Evolutionary conservation across 202 grass and related monocot species (phyloP).

Genomic region (Zoysia matrella): DNA sequence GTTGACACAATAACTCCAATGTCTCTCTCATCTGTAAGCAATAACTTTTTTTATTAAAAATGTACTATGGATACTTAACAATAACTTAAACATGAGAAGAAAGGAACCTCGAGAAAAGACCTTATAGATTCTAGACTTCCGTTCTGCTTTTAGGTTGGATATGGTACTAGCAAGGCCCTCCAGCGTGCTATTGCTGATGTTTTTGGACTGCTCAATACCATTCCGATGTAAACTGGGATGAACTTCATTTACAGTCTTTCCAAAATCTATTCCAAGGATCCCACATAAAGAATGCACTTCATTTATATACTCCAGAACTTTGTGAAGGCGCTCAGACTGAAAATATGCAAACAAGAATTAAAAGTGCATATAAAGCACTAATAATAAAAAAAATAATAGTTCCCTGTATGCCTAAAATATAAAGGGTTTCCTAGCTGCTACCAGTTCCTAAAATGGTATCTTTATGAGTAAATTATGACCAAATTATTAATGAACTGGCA

Average conservation of each 20-base stretch:
- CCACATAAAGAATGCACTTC: too few species aligned
- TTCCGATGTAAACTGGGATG: too few species aligned
- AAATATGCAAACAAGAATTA: conserved; percentile 44
- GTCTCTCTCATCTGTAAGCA: conserved; percentile 75
- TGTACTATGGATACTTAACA: conserved; percentile 6
- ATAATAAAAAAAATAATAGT: not conserved
- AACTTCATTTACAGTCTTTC: too few species aligned
- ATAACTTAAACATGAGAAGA: conserved; percentile 26
- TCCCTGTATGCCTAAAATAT: not conserved
- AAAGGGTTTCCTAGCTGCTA: conserved; percentile 11
- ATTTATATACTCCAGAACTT: too few species aligned
- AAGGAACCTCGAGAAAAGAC: conserved; percentile 45
- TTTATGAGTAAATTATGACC: not conserved
- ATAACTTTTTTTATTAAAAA: conserved; percentile 26
- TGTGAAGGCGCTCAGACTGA: conserved; percentile 50
- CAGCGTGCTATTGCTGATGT: conserved; percentile 82
- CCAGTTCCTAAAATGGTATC: not conserved
- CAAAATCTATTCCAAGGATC: too few species aligned
- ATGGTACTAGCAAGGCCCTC: conserved; percentile 73
- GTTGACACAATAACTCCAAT: conserved; percentile 75
- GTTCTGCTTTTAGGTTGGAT: conserved; percentile 75
- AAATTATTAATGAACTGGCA: not conserved
- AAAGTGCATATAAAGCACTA: conserved; percentile 21
- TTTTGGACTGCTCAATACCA: conserved; percentile 7
- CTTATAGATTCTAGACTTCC: conserved; percentile 74